A percentile compares a stretch with the other conserved stretches of the same genome.
These are phyloP conservation scores for Pseudogymnoascus sp. DNA, from an alignment of 2,329 filamentous ascomycete genomes.

Conservation along the genomic window DNA sequence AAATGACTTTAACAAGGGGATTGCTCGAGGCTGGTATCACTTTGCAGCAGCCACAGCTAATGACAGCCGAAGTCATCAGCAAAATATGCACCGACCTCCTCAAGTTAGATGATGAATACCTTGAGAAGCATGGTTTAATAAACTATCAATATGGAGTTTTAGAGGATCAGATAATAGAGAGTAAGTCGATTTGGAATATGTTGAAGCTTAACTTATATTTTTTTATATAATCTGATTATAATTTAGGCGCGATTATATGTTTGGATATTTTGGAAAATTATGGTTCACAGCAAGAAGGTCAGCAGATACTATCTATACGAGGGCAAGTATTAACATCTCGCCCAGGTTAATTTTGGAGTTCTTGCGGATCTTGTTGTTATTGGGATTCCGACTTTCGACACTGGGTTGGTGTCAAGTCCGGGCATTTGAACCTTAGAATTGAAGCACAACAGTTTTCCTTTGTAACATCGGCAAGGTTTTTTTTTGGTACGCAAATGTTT, in stretches of 20 bases:
- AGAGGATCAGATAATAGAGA: constrained; percentile 81
- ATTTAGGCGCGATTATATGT: background rate
- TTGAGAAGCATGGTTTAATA: constrained; percentile 88
- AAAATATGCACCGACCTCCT: constrained; percentile 78
- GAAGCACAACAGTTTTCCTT: background rate
- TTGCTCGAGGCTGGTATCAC: constrained; percentile 52
- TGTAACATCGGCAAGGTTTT: background rate
- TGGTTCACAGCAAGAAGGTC: background rate
- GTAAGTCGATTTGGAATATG: constrained; percentile 45
- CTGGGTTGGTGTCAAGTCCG: background rate
- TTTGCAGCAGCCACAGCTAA: constrained; percentile 51
- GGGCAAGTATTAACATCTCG: background rate
- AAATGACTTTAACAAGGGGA: constrained; percentile 61
- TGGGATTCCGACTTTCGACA: background rate
- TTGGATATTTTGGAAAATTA: background rate
- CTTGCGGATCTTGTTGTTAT: background rate
- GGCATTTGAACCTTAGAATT: background rate
- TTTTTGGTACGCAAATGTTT: background rate
- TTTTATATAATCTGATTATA: background rate
- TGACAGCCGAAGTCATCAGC: constrained; percentile 63
- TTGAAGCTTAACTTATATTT: background rate
- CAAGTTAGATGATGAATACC: constrained; percentile 65
- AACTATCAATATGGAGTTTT: constrained; percentile 97
- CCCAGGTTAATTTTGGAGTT: background rate
- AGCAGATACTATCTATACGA: background rate